These are phyloP conservation scores for Magnolia sinica DNA, from an alignment of 164 flowering plant species.

Conservation along the genomic window DNA sequence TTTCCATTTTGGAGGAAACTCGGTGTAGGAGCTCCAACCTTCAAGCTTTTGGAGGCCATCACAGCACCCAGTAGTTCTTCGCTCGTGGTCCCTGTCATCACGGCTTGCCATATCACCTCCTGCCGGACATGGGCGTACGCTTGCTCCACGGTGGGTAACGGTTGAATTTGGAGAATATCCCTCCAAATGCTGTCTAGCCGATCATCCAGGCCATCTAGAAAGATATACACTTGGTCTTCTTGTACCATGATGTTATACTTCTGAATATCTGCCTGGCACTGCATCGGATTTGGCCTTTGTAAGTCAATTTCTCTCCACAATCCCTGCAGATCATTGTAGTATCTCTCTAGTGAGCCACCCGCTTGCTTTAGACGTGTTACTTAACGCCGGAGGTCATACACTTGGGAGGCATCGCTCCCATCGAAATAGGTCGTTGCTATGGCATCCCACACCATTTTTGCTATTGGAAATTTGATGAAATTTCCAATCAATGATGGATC, in stretches of 20 bases:
- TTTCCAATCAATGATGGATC: conserved; percentile 1
- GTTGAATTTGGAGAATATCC: background rate
- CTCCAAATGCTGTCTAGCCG: background rate
- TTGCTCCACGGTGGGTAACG: conserved; percentile 7
- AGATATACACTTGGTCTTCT: background rate
- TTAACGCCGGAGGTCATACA: background rate
- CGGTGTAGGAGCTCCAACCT: background rate
- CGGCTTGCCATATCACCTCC: background rate
- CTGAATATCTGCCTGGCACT: background rate
- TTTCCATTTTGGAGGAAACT: conserved; percentile 9
- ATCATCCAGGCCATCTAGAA: background rate
- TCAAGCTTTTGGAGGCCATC: conserved; percentile 1
- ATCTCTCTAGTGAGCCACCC: background rate
- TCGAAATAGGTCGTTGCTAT: background rate
- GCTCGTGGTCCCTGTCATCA: background rate
- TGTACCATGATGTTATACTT: background rate
- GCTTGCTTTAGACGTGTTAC: background rate
- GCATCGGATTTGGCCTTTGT: background rate
- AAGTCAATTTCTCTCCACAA: too few relatives aligned
- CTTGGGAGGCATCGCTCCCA: background rate
- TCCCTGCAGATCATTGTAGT: too few relatives aligned
- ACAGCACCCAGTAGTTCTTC: background rate
- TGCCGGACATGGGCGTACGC: conserved; percentile 11
- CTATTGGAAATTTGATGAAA: conserved; percentile 1
- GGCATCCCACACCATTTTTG: conserved; percentile 2